phyloP scores from a whole-genome alignment of 768 basidiomycete genomes.

The Nevesoporus exiguus region DNA sequence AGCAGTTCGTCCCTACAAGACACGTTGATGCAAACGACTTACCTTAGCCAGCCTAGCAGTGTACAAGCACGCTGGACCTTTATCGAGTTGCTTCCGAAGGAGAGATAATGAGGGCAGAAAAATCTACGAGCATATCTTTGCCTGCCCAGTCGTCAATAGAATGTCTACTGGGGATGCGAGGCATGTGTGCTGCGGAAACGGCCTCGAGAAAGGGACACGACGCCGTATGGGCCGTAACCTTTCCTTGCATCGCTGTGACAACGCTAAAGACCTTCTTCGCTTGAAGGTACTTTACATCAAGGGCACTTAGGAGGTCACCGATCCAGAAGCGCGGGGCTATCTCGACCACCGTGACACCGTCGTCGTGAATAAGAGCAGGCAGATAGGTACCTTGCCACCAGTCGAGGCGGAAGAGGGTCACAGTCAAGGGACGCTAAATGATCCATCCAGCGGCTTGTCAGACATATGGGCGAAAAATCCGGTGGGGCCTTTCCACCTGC shows the following conservation, averaged over 20 bases:
- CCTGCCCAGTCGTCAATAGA: slow-evolving; percentile 74
- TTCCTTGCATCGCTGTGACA: slow-evolving; percentile 68
- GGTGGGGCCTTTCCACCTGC: no score
- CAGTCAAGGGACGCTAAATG: not conserved
- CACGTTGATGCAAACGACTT: slow-evolving; percentile 31
- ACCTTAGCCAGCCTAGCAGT: slow-evolving; percentile 91
- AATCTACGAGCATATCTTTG: slow-evolving; percentile 73
- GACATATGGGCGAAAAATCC: no score
- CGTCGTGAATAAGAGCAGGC: not conserved
- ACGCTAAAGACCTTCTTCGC: slow-evolving; percentile 74
- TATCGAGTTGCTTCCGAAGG: slow-evolving; percentile 75
- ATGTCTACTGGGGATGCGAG: slow-evolving; percentile 52
- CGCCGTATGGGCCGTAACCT: slow-evolving; percentile 59
- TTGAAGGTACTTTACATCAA: slow-evolving; percentile 57
- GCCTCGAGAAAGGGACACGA: not conserved
- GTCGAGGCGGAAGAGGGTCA: not conserved
- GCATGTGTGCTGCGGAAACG: not conserved
- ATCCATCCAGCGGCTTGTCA: not conserved
- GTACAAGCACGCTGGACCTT: slow-evolving; percentile 78
- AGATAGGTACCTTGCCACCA: not conserved
- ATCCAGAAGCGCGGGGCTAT: slow-evolving; percentile 81
- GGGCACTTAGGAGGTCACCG: slow-evolving; percentile 71
- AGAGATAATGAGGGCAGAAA: slow-evolving; percentile 79
- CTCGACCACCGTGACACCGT: slow-evolving; percentile 58
- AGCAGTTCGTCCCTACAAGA: slow-evolving; percentile 5